Percentiles rank a stretch among this genome's conserved stretches.
Conservation (phyloP, 768 basidiomycete species). For the Lactarius vividus region DNA sequence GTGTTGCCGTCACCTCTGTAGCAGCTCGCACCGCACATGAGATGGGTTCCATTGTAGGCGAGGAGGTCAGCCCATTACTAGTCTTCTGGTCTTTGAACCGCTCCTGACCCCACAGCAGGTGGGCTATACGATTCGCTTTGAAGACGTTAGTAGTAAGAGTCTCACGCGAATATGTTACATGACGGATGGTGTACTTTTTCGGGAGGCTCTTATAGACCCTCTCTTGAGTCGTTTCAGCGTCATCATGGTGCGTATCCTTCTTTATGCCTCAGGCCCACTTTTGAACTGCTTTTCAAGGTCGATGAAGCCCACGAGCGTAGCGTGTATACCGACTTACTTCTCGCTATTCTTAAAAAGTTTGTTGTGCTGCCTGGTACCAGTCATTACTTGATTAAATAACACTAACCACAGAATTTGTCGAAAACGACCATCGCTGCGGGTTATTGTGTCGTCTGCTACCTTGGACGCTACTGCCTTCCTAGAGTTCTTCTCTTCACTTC, state of each 20-base stretch:
- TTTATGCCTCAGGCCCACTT: neutral
- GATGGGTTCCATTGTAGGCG: slow-evolving; percentile 83
- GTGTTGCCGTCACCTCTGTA: slow-evolving; percentile 94
- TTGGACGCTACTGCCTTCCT: slow-evolving; percentile 88
- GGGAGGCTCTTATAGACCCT: slow-evolving; percentile 90
- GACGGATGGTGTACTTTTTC: slow-evolving; percentile 98
- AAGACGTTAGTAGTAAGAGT: slow-evolving; percentile 83
- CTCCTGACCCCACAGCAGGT: slow-evolving; percentile 82
- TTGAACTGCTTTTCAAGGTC: slow-evolving; percentile 49
- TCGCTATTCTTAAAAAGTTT: slow-evolving; percentile 93
- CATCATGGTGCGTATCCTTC: slow-evolving; percentile 71
- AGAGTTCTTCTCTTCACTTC: slow-evolving; percentile 79
- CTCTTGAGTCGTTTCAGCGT: slow-evolving; percentile 90
- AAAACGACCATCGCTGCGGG: slow-evolving; percentile 83
- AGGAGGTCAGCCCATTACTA: slow-evolving; percentile 57
- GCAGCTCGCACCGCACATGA: slow-evolving; percentile 90
- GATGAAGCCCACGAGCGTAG: slow-evolving; percentile 98
- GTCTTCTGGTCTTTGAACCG: slow-evolving; percentile 94
- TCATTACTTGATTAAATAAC: neutral
- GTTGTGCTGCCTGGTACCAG: neutral
- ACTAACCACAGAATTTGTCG: slow-evolving; percentile 67
- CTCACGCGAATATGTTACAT: slow-evolving; percentile 90
- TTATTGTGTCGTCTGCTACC: slow-evolving; percentile 95
- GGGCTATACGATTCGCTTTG: slow-evolving; percentile 96
- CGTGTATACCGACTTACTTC: slow-evolving; percentile 89